Evolutionary conservation across 805 yeast genomes (phyloP), one percentile per base, ranked within the genome.

Genomic region (Kodamaea sagamina): DNA sequence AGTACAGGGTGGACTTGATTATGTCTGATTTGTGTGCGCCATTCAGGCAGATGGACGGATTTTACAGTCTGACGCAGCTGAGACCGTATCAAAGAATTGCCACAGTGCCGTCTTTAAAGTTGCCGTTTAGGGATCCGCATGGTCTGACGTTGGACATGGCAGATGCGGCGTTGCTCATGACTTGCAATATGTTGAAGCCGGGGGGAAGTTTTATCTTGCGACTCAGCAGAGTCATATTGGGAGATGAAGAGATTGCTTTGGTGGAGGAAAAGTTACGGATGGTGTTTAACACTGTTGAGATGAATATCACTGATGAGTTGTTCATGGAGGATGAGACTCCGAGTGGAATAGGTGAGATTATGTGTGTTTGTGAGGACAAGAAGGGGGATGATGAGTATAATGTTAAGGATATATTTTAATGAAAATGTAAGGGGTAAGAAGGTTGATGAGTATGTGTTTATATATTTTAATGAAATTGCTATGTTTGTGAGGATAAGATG

Each of bases 61-160:
- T 62, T 42, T 69, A 54, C 51, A 64, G 55, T 40, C 65, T 67
- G 43, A 71, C 75, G 2, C 51, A 49, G 17, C 52, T 66, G 3
- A 57, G 62, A 37, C 76, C 76, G 1, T 61, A 60, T 45, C 47
- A 61, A 9, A 50, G 74, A 16, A 47, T 57, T 36, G 49, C 56
- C 32, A 50, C 55, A 11, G 61, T 61, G 42, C 50, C 48, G 3
- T 54, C 57, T 6, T 53, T 70, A 17, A 61, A 58, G 12, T 53
- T 51, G 40, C 59, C 65, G 1, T 44, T 57, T 11, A 42, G 44
- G 4, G 54, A 63, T 25, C 61, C 62, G 1, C 36, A 46, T n/a
- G 62, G 63, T 32, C 52, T 67, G 16, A 49, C 64, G 2, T 49
- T 69, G 10, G 75, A 71, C 49, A 49, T 68, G 52, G 72, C 73